Base-by-base conservation (phyloP, 129 eudicot genomes). In the Centaurea solstitialis region DNA sequence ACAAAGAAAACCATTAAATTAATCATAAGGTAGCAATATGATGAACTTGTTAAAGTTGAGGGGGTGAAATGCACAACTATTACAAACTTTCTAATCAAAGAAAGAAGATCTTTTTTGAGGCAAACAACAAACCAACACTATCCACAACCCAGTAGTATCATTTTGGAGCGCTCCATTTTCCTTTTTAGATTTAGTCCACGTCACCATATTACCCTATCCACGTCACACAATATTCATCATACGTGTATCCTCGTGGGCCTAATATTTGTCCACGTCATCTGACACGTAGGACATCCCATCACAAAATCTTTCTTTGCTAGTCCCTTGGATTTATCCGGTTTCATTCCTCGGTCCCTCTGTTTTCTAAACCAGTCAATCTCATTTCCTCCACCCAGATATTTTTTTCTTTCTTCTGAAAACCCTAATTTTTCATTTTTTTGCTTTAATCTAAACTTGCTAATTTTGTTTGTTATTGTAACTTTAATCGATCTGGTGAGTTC, bases 151-250 rank as follows among this genome's bases (percentile, higher is more conserved):
- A n/a, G n/a, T n/a, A 65, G 73, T 24, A 5, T n/a, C 72, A 82
- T 82, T 82, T 41, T 15, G 38, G 35, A 80, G 74, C 80, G 82
- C 86, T 80, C 85, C 82, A 76, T 64, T 67, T 66, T 47, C 78
- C n/a, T 18, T 37, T 81, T 78, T 71, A 74, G 89, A 85, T 85
- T 80, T 39, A 20, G 77, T 85, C 85, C 85, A 78, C 17, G 78
- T 81, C 83, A 77, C 26, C 74, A 50, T 0, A 61, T 20, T 20
- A 12, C 10, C 23, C 8, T 12, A 10, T 61, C 88, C 82, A 75
- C 71, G 35, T 82, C 30, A 7, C 37, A 11, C 65, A 66, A 0
- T 17, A 12, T 20, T 20, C 1, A 74, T 78, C 80, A 45, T 6
- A 80, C 86, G 73, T 90, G 88, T 24, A 76, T 21, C 11, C 7